These are phyloP conservation scores for Eragrostis nindensis DNA, from an alignment of 176 grass and related monocot genomes.

Conservation along the genomic window DNA sequence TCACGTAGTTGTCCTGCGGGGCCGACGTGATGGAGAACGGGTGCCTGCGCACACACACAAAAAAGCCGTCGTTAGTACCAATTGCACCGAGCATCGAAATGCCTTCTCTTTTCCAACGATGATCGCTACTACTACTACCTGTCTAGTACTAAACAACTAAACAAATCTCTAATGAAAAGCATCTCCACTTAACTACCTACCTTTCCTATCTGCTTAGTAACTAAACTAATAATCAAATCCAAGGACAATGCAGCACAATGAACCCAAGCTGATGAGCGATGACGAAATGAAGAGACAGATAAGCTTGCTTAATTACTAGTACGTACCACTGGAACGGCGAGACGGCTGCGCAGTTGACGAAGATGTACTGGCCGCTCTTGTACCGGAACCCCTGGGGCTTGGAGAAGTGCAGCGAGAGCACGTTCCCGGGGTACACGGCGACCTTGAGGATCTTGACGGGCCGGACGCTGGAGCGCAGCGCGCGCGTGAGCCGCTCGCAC, in stretches of 20 bases:
- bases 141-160: too few relatives aligned
- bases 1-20: conserved; percentile 79
- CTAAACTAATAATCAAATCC: neutral
- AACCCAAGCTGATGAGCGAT: too few relatives aligned
- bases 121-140: too few relatives aligned
- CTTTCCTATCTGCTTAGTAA: neutral
- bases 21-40: conserved; percentile 98
- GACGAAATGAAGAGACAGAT: too few relatives aligned
- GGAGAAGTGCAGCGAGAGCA: conserved; percentile 77
- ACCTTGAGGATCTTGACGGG: conserved; percentile 90
- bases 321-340: conserved; percentile 92
- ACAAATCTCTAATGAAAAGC: neutral
- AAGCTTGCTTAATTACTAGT: too few relatives aligned
- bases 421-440: conserved; percentile 85
- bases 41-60: conserved; percentile 54
- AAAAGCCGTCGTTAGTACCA: neutral
- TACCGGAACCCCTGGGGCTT: conserved; percentile 85
- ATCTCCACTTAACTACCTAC: neutral
- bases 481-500: conserved; percentile 64
- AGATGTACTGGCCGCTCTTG: conserved; percentile 90
- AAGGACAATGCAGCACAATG: too few relatives aligned
- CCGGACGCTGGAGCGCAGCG: conserved; percentile 71
- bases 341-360: conserved; percentile 92
- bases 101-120: too few relatives aligned
- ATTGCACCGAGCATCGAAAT: neutral